A percentile compares a stretch with the other conserved stretches of the same genome.
Conservation (phyloP, 176 grass and related monocot species). For the Raddia guianensis region DNA sequence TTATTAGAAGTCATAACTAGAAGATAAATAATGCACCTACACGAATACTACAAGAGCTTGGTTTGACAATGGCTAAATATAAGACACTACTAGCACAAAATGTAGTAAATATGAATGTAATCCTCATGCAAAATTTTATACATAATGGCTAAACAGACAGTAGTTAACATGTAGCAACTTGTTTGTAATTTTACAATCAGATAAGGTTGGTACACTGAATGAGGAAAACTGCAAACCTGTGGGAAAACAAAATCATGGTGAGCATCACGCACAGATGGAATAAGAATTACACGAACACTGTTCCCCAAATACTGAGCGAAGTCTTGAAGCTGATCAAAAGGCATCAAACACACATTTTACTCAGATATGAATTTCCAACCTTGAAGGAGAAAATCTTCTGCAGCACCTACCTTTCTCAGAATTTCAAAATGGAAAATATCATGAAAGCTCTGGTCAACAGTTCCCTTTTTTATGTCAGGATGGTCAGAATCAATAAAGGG, state of each 20-base stretch:
- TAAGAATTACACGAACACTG: constrained; percentile 63
- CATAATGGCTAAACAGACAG: background rate
- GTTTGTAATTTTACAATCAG: constrained; percentile 26
- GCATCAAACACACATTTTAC: constrained; percentile 19
- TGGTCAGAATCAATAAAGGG: constrained; percentile 99
- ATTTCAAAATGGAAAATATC: constrained; percentile 89
- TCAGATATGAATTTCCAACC: constrained; percentile 34
- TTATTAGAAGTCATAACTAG: background rate
- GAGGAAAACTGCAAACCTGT: constrained; percentile 59
- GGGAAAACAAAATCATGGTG: constrained; percentile 94
- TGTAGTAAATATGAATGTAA: constrained; percentile 4
- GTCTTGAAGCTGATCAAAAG: constrained; percentile 75
- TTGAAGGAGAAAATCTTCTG: constrained; percentile 25
- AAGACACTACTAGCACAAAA: background rate
- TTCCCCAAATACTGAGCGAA: constrained; percentile 76
- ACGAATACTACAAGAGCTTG: constrained; percentile 8
- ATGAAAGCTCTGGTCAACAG: constrained; percentile 59
- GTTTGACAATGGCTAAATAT: background rate
- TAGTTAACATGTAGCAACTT: constrained; percentile 19
- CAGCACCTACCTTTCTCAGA: constrained; percentile 66
- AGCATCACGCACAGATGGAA: constrained; percentile 92
- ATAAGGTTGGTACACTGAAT: background rate
- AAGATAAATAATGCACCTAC: background rate
- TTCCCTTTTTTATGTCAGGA: constrained; percentile 88
- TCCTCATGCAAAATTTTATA: constrained; percentile 15